A percentile compares a stretch with the other conserved stretches of the same genome.
phyloP scores from a whole-genome alignment of 2,329 filamentous ascomycete genomes.

The Cladosporium sp. region DNA sequence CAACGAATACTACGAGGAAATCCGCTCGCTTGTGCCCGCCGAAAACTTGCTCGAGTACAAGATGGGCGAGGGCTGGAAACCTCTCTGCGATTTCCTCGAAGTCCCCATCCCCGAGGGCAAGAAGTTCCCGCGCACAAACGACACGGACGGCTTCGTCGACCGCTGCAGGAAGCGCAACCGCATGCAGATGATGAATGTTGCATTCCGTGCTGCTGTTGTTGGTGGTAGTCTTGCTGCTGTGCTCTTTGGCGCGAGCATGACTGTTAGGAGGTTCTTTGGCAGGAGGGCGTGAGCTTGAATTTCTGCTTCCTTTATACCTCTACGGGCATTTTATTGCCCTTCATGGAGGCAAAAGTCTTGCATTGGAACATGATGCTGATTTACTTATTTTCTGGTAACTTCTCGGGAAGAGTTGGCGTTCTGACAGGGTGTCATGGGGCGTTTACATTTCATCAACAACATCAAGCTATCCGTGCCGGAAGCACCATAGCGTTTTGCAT shows the following conservation, averaged over 20 bases:
- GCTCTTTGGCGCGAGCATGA: constrained; percentile 32
- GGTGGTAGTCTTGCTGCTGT: constrained; percentile 46
- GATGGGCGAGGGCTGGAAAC: constrained; percentile 52
- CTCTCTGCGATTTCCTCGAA: constrained; percentile 52
- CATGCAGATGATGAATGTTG: constrained; percentile 53
- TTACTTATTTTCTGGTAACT: neutral
- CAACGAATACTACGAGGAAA: constrained; percentile 51
- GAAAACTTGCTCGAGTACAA: constrained; percentile 52
- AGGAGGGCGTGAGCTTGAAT: constrained; percentile 6
- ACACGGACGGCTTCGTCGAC: constrained; percentile 53
- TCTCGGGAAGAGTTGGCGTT: neutral
- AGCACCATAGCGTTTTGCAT: neutral
- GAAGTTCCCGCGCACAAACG: constrained; percentile 50
- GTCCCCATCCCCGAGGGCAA: constrained; percentile 46
- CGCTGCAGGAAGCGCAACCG: constrained; percentile 51
- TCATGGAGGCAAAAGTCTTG: neutral
- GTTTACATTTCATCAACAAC: neutral
- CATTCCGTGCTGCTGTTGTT: constrained; percentile 48
- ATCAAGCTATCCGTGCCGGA: neutral
- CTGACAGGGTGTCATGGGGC: neutral
- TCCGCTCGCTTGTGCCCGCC: constrained; percentile 43
- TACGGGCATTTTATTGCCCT: too few species aligned
- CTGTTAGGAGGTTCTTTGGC: constrained; percentile 32
- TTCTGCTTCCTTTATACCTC: neutral
- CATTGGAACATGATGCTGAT: neutral